Base-by-base conservation (phyloP, 768 basidiomycete species). In the Agaricus blazei region DNA sequence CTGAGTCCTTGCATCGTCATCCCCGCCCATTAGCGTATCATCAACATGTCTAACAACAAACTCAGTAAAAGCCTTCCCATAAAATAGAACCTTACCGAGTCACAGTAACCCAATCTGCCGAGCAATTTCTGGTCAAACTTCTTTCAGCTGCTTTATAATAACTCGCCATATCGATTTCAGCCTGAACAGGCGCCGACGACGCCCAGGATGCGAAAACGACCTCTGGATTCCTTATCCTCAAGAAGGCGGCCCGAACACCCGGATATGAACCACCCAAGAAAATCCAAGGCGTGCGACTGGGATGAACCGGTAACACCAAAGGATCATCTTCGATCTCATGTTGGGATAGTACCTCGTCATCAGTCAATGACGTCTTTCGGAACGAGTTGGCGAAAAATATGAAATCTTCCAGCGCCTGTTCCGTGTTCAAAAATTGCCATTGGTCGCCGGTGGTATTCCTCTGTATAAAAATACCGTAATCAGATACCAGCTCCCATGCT, bases 211-310 rank as follows among this genome's bases (percentile, higher is more conserved):
- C 77, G 57, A 71, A 77, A 14, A 79, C 73, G 2, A 68, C 71
- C 29, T 71, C 67, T 0, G 78, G 77, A 59, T 78, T 80, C 9
- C 77, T 74, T 36, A 74, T 65, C 14, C 78, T 74, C 38, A 80
- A 65, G 27, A 75, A 63, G 1, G 77, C 72, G 9, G 74, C 73
- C 24, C 77, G 68, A 23, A 78, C 64, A 0, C 77, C 78, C 0
- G 78, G 78, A 57, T 80, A 80, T 3, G 77, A 79, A 3, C 76
- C 78, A 1, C 78, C 78, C 5, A 80, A 65, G 66, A 72, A 77
- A 3, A 80, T 56, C 77, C 78, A 80, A 1, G 78, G 78, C 0
- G 70, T 72, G 12, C 55, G 55, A 28, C 70, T 71, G 0, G 78
- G 77, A 63, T 77, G 76, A 6, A 80, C 56, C 3, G 66, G 54